Evolutionary conservation across 331 rosid species (phyloP).

Genomic region (Pyrus hybrid): DNA sequence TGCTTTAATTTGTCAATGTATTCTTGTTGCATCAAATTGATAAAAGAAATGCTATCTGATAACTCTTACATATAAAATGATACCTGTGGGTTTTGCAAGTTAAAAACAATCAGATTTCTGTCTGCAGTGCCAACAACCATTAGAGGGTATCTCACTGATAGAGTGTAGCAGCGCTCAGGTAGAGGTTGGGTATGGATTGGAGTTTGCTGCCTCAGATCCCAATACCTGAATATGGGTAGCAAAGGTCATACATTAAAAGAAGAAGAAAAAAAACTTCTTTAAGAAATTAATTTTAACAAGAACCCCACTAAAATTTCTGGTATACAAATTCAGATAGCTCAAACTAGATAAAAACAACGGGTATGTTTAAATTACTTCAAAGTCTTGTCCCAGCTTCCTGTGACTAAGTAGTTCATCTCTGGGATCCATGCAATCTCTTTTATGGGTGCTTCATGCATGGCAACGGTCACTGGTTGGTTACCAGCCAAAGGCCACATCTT

Average conservation of each 20-base stretch:
- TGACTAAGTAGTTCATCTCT: too few species aligned
- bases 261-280: background rate
- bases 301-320: background rate
- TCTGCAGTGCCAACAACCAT: conserved; percentile 91
- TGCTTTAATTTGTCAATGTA: background rate
- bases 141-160: conserved; percentile 60
- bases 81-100: conserved; percentile 93
- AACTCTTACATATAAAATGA: background rate
- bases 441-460: too few species aligned
- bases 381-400: too few species aligned
- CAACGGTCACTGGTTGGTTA: too few species aligned
- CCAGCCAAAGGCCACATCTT: background rate
- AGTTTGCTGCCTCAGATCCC: conserved; percentile 93
- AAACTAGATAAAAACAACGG: too few species aligned
- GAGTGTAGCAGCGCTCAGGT: conserved; percentile 79
- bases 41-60: background rate
- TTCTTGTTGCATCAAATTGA: background rate
- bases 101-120: conserved; percentile 75
- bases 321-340: too few species aligned
- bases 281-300: background rate
- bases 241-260: background rate
- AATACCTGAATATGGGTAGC: conserved; percentile 39
- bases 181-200: conserved; percentile 88
- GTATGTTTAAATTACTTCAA: too few species aligned
- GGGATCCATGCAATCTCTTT: too few species aligned